A percentile compares a stretch with the other conserved stretches of the same genome.
phyloP scores from a whole-genome alignment of 2,329 filamentous ascomycete genomes.

The Fusarium sp. region DNA sequence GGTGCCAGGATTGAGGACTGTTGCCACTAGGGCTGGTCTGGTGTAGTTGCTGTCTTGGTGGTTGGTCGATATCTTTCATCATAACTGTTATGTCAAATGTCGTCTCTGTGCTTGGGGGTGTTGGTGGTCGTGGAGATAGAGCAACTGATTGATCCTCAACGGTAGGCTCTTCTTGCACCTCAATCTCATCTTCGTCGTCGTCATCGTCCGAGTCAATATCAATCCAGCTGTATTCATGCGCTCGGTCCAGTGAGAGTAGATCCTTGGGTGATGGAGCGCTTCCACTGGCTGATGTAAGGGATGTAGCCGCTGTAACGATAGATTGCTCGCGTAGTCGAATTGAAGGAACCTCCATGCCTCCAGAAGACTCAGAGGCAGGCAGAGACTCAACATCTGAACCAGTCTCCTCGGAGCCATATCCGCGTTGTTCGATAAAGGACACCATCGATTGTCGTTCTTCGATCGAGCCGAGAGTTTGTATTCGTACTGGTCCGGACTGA shows the following conservation, averaged over 20 bases:
- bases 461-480: slow-evolving; percentile 50
- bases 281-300: slow-evolving; percentile 47
- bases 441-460: slow-evolving; percentile 52
- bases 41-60: slow-evolving; percentile 2
- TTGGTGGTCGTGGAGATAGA: slow-evolving; percentile 49
- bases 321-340: slow-evolving; percentile 51
- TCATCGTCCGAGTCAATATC: slow-evolving; percentile 52
- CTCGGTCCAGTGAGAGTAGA: slow-evolving; percentile 30
- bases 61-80: slow-evolving; percentile 18
- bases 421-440: slow-evolving; percentile 48
- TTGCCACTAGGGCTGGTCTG: slow-evolving; percentile 14
- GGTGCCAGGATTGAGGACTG: slow-evolving; percentile 1
- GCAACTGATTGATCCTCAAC: slow-evolving; percentile 23
- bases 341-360: slow-evolving; percentile 48
- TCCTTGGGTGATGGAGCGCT: slow-evolving; percentile 44
- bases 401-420: slow-evolving; percentile 32
- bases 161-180: slow-evolving; percentile 17
- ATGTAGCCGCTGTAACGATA: slow-evolving; percentile 52
- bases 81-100: slow-evolving; percentile 33
- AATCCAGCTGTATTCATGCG: slow-evolving; percentile 52
- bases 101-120: slow-evolving; percentile 39
- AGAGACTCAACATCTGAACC: slow-evolving; percentile 51
- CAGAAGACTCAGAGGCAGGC: slow-evolving; percentile 47
- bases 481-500: slow-evolving; percentile 45
- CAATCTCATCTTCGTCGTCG: slow-evolving; percentile 31